Evolutionary conservation across 75 land plant genomes (phyloP).

Genomic region (Azolla pinnata): DNA sequence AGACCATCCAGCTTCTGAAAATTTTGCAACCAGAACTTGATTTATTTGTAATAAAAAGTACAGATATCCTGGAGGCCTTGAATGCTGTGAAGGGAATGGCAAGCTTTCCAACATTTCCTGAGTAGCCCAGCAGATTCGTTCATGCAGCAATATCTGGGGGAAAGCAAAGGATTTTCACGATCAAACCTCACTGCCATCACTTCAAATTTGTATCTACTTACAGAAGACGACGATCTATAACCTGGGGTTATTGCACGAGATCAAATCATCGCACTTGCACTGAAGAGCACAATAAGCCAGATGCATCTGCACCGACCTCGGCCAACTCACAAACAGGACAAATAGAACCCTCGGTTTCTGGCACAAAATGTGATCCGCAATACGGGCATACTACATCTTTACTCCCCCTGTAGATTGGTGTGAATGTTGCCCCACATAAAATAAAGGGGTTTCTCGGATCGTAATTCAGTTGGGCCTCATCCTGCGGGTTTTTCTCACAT

Average conservation of each 20-base stretch:
- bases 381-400: constrained; percentile 46
- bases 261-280: constrained; percentile 37
- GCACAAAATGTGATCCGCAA: constrained; percentile 38
- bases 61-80: too few species aligned
- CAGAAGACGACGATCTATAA: neutral
- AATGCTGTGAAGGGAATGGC: too few species aligned
- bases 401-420: constrained; percentile 52
- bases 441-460: constrained; percentile 66
- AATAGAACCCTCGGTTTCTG: constrained; percentile 24
- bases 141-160: too few species aligned
- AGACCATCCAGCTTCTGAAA: too few species aligned
- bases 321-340: constrained; percentile 51
- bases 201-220: neutral
- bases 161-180: too few species aligned
- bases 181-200: neutral
- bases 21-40: too few species aligned
- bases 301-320: constrained; percentile 46
- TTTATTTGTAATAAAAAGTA: too few species aligned
- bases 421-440: constrained; percentile 46
- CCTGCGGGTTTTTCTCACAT: constrained; percentile 40
- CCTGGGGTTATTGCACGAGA: too few species aligned
- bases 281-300: constrained; percentile 51
- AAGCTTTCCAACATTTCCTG: too few species aligned
- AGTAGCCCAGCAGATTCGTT: too few species aligned
- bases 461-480: constrained; percentile 42